Evolutionary conservation across 139 green algal genomes (phyloP).

Genomic region (Yamagishiella unicocca): DNA sequence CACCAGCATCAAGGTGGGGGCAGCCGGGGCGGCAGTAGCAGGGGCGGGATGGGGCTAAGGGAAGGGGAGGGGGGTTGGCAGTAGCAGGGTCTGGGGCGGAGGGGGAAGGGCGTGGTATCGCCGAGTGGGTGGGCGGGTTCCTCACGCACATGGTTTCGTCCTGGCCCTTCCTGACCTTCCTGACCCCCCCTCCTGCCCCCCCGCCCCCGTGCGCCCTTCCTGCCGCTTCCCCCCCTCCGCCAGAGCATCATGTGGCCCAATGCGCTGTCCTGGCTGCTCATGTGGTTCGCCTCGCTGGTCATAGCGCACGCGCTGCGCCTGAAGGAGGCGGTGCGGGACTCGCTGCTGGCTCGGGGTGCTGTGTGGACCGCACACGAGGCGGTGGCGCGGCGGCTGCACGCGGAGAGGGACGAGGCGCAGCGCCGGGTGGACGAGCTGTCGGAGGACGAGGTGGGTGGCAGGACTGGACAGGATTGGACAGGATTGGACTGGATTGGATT

Average conservation of each 20-base stretch:
- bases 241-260: conserved; percentile 61
- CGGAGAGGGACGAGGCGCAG: conserved; percentile 55
- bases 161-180: not conserved
- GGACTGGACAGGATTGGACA: too few species aligned
- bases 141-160: not conserved
- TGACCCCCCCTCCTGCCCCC: not conserved
- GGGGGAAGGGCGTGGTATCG: too few species aligned
- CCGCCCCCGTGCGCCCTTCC: not conserved
- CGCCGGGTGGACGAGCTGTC: conserved; percentile 51
- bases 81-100: too few species aligned
- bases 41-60: too few species aligned
- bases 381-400: conserved; percentile 40
- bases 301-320: conserved; percentile 46
- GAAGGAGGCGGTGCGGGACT: conserved; percentile 62
- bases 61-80: not conserved
- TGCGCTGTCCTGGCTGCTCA: conserved; percentile 52
- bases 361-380: conserved; percentile 63
- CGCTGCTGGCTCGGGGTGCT: conserved; percentile 52
- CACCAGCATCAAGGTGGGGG: conserved; percentile 16
- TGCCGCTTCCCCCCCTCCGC: not conserved
- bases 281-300: conserved; percentile 45
- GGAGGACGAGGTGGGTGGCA: conserved; percentile 34
- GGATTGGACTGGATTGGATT: too few species aligned
- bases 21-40: too few species aligned
- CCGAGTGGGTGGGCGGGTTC: too few species aligned